Percentiles rank a stretch among this genome's conserved stretches.
Conservation (phyloP, 176 grass and related monocot species). For the Oryza australiensis region DNA sequence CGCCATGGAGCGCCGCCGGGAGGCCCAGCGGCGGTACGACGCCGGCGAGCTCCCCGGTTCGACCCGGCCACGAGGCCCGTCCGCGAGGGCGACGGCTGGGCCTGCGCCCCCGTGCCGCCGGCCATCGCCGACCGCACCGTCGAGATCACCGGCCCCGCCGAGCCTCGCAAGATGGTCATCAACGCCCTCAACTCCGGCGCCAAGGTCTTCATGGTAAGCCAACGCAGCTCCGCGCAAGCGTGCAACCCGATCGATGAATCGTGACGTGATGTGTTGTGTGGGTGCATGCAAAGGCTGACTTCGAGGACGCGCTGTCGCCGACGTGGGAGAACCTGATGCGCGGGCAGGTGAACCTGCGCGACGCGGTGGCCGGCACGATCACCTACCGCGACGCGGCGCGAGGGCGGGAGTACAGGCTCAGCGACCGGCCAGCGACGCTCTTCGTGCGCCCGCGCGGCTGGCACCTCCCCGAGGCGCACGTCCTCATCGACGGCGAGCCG, state of each 20-base stretch:
- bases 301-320: slow-evolving; percentile 93
- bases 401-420: slow-evolving; percentile 62
- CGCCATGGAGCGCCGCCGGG: slow-evolving; percentile 68
- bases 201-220: slow-evolving; percentile 84
- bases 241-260: too few species aligned
- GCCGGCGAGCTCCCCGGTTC: slow-evolving; percentile 65
- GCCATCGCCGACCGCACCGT: slow-evolving; percentile 75
- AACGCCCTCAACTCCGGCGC: slow-evolving; percentile 95
- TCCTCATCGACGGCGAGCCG: slow-evolving; percentile 79
- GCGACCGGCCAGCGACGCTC: slow-evolving; percentile 57
- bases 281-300: slow-evolving; percentile 73
- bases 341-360: slow-evolving; percentile 83
- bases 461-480: slow-evolving; percentile 89
- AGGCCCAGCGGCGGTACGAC: slow-evolving; percentile 71
- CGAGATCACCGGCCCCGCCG: slow-evolving; percentile 86
- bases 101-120: slow-evolving; percentile 63
- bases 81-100: slow-evolving; percentile 55
- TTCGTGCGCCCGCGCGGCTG: slow-evolving; percentile 88
- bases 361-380: slow-evolving; percentile 76
- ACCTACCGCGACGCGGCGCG: slow-evolving; percentile 55
- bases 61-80: slow-evolving; percentile 67
- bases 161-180: slow-evolving; percentile 89
- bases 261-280: background rate
- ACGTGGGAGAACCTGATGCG: slow-evolving; percentile 98
- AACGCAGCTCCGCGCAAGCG: background rate